Evolutionary conservation across 1,284 basidiomycete genomes (phyloP).

Genomic region (Hymenochaete sp.): DNA sequence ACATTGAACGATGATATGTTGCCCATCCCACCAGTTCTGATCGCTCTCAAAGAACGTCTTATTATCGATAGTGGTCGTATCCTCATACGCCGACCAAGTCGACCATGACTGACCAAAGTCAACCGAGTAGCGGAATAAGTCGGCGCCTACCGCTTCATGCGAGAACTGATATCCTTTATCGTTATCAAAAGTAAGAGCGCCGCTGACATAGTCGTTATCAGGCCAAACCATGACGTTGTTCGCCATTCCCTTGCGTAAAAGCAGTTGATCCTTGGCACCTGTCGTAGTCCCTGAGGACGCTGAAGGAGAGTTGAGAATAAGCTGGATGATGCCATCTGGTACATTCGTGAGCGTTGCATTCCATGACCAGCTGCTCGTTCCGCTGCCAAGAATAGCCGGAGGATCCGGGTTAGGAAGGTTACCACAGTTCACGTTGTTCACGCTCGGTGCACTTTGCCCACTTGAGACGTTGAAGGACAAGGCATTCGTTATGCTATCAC

Average conservation of each 20-base stretch:
- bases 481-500: conserved; percentile 51
- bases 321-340: conserved; percentile 71
- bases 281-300: conserved; percentile 37
- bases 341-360: conserved; percentile 62
- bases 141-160: conserved; percentile 80
- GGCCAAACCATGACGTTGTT: conserved; percentile 81
- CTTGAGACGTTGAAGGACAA: conserved; percentile 61
- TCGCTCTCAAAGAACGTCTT: conserved; percentile 40
- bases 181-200: conserved; percentile 52
- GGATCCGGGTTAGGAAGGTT: conserved; percentile 37
- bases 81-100: conserved; percentile 69
- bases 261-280: conserved; percentile 57
- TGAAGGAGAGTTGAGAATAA: conserved; percentile 56
- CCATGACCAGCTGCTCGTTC: conserved; percentile 62
- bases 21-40: conserved; percentile 69
- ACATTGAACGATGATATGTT: conserved; percentile 86
- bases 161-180: conserved; percentile 57
- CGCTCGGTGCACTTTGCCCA: conserved; percentile 51
- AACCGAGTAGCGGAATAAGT: conserved; percentile 76
- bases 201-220: conserved; percentile 63
- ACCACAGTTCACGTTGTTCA: conserved; percentile 43
- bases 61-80: conserved; percentile 55
- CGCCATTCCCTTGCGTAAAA: conserved; percentile 68
- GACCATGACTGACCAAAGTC: conserved; percentile 85
- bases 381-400: conserved; percentile 42